These are phyloP conservation scores for Xylaria sp. DNA, from an alignment of 2,329 filamentous ascomycete genomes.

Conservation along the genomic window DNA sequence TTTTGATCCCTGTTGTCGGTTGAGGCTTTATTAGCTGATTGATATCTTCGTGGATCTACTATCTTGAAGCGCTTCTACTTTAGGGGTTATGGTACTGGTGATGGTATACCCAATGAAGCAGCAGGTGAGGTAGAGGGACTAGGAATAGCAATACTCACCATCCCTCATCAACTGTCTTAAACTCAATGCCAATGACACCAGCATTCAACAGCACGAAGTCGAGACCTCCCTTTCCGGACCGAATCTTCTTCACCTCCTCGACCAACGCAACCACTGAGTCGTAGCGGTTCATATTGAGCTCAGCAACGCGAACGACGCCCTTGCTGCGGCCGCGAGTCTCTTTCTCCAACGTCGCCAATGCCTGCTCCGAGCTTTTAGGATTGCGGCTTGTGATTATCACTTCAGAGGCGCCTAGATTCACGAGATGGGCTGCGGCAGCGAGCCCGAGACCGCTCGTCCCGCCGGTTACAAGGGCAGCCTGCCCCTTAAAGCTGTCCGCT, in stretches of 20 bases:
- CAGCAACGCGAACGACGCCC: constrained; percentile 38
- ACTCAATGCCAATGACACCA: constrained; percentile 39
- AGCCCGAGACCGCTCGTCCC: constrained; percentile 55
- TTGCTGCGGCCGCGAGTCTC: constrained; percentile 37
- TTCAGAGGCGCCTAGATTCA: constrained; percentile 52
- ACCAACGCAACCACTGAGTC: constrained; percentile 41
- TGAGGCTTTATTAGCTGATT: background rate
- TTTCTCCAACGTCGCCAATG: constrained; percentile 51
- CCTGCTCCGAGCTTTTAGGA: constrained; percentile 49
- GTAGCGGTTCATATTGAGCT: constrained; percentile 45
- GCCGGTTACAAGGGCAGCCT: constrained; percentile 54
- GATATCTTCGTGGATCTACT: too few species aligned
- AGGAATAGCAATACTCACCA: constrained; percentile 39
- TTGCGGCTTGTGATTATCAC: constrained; percentile 55
- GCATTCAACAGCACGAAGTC: constrained; percentile 46
- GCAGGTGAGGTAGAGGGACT: too few species aligned
- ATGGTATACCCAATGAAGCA: too few species aligned
- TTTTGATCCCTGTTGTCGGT: constrained; percentile 55
- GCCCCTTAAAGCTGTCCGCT: constrained; percentile 39
- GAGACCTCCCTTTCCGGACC: constrained; percentile 38
- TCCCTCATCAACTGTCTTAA: constrained; percentile 40
- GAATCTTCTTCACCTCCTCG: constrained; percentile 39
- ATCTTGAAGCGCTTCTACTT: background rate
- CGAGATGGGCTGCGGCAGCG: constrained; percentile 53
- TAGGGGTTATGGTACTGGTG: too few species aligned